These are phyloP conservation scores for Candida xyloterini DNA, from an alignment of 805 yeast species.

Conservation along the genomic window DNA sequence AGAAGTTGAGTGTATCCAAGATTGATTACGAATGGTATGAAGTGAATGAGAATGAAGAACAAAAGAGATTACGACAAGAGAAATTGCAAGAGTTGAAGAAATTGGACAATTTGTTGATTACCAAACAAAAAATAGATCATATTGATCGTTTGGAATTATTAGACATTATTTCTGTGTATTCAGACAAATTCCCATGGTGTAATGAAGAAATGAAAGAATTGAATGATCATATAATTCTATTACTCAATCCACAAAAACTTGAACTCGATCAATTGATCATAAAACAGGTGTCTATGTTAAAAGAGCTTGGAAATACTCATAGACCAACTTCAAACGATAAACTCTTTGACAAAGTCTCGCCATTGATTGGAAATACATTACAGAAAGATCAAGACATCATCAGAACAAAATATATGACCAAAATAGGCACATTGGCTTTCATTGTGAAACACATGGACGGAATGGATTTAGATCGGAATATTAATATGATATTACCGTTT, in stretches of 20 bases:
- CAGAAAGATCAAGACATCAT: conserved; percentile 21
- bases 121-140: neutral
- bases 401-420: conserved; percentile 10
- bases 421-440: conserved; percentile 13
- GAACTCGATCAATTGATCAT: conserved; percentile 2
- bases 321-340: conserved; percentile 3
- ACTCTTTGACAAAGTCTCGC: neutral
- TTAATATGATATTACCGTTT: conserved; percentile 29
- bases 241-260: neutral
- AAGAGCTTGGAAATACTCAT: conserved; percentile 10
- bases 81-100: neutral
- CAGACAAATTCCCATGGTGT: conserved; percentile 10
- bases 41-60: neutral
- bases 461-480: conserved; percentile 18
- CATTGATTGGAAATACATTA: conserved; percentile 6
- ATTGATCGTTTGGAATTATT: conserved; percentile 1
- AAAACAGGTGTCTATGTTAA: conserved; percentile 5
- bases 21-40: conserved; percentile 1
- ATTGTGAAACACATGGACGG: conserved; percentile 7
- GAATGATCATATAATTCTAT: neutral
- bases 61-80: neutral
- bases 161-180: neutral
- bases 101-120: neutral
- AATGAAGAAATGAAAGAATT: neutral
- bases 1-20: neutral